These are phyloP conservation scores for Vitis riparia DNA, from an alignment of 164 flowering plant species.

Conservation along the genomic window DNA sequence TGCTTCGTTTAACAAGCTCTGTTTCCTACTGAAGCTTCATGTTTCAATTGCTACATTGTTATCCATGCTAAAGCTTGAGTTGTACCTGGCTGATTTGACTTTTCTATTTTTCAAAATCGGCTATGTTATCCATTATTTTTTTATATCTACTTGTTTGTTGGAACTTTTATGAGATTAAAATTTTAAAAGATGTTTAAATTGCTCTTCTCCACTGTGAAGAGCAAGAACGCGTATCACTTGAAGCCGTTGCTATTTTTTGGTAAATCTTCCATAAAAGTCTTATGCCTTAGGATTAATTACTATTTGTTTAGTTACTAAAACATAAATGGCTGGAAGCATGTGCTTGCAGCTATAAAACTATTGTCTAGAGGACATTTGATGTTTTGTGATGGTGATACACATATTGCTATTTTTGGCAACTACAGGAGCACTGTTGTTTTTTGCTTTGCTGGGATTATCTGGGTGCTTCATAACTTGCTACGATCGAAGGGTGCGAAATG, in stretches of 20 bases:
- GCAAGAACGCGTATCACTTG: not conserved
- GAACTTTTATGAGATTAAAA: not conserved
- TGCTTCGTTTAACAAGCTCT: too few species aligned
- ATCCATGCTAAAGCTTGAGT: too few species aligned
- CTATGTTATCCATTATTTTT: not conserved
- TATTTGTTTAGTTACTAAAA: not conserved
- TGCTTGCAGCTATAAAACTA: not conserved
- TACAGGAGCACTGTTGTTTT: conserved; percentile 94
- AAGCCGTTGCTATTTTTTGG: not conserved
- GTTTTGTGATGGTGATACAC: conserved; percentile 1
- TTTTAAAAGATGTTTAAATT: not conserved
- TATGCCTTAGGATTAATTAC: not conserved
- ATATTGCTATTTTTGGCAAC: conserved; percentile 10
- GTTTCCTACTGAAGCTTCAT: too few species aligned
- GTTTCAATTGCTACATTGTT: too few species aligned
- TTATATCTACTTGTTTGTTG: not conserved
- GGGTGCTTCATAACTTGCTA: conserved; percentile 98
- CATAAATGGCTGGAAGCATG: not conserved
- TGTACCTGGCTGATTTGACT: too few species aligned
- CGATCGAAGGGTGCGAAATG: conserved; percentile 91
- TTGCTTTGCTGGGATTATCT: conserved; percentile 89
- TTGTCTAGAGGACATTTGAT: not conserved
- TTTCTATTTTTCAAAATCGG: not conserved
- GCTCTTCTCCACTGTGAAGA: not conserved
- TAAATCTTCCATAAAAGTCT: not conserved